phyloP scores from a whole-genome alignment of 2,329 filamentous ascomycete species.

The Incumbomyces delicatus region DNA sequence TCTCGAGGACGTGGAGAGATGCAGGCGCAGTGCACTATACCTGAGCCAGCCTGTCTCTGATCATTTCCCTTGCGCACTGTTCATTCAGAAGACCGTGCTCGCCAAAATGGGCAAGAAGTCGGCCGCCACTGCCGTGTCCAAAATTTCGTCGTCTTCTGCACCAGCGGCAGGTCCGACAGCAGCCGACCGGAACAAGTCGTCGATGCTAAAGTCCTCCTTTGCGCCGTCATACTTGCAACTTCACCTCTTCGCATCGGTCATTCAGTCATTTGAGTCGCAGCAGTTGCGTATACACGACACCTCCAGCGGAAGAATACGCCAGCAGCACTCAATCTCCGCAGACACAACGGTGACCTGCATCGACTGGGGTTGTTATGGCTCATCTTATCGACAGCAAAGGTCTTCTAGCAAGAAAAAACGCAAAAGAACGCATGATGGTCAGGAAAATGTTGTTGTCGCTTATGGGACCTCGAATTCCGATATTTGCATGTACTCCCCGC shows the following conservation, averaged over 20 bases:
- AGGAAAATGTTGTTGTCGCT: constrained; percentile 38
- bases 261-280: constrained; percentile 43
- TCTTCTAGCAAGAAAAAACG: constrained; percentile 41
- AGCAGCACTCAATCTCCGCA: constrained; percentile 39
- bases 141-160: constrained; percentile 34
- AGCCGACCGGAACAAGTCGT: constrained; percentile 34
- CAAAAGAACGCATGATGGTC: constrained; percentile 33
- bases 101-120: constrained; percentile 38
- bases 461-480: constrained; percentile 41
- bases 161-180: constrained; percentile 24
- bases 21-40: too few species aligned
- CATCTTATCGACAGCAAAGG: constrained; percentile 25
- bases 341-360: constrained; percentile 40
- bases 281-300: constrained; percentile 45
- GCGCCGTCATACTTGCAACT: constrained; percentile 42
- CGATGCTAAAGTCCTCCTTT: constrained; percentile 41
- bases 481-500: constrained; percentile 40
- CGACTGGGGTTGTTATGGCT: constrained; percentile 40
- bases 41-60: too few species aligned
- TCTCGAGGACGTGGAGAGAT: too few species aligned
- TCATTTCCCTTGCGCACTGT: too few species aligned
- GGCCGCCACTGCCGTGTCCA: constrained; percentile 32
- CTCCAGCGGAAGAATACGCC: constrained; percentile 39
- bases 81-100: too few species aligned
- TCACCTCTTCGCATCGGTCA: constrained; percentile 44